Base-by-base conservation (phyloP, 495 filamentous ascomycete genomes). In the Aspergillus diversus region DNA sequence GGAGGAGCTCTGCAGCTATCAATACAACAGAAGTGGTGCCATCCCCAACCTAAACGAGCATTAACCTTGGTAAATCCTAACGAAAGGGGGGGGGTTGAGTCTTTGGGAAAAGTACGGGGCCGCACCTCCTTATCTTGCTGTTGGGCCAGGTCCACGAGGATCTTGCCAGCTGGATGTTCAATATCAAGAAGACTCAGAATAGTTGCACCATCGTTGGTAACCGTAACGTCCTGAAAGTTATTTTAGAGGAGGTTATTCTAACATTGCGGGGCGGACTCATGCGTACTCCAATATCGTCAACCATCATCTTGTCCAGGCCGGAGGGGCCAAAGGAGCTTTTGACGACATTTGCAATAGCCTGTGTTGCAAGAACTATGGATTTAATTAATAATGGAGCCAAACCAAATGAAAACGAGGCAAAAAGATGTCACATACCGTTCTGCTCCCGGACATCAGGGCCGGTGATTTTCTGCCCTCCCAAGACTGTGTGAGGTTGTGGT, bases 301-400 rank as follows among this genome's bases (percentile, higher is more conserved):
- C 96, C 96, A 99, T 98, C 96, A 99, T 98, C 86, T 99, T 99
- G 73, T 99, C 95, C 66, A 99, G 81, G 37, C 95, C 95, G 62
- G 92, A 96, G 61, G 95, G 95, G 46, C 95, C 95, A 75, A 98
- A 99, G 13, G 95, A 99, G 79, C 90, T 96, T 81, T 97, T 97
- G 74, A 99, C 92, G 57, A 97, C 92, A 89, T 97, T 98, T 75
- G 95, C 90, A 73, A 99, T 97, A 50, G 93, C 92, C 76, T 96
- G 92, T 48, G 95, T 98, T 56, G 95, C 95, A 61, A 92, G 87
- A 39, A 99, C 95, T 96, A 69, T 37, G 63, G 34, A 11, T 57
- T 47, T 60, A 42, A 64, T 61, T 55, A 66, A 42, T 7, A 56
- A 47, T 43, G 34, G 33, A 57, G 60, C 31, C 43, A 64, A 53